phyloP scores from a whole-genome alignment of 177 flowering plant species.

The Vitis hybrid region DNA sequence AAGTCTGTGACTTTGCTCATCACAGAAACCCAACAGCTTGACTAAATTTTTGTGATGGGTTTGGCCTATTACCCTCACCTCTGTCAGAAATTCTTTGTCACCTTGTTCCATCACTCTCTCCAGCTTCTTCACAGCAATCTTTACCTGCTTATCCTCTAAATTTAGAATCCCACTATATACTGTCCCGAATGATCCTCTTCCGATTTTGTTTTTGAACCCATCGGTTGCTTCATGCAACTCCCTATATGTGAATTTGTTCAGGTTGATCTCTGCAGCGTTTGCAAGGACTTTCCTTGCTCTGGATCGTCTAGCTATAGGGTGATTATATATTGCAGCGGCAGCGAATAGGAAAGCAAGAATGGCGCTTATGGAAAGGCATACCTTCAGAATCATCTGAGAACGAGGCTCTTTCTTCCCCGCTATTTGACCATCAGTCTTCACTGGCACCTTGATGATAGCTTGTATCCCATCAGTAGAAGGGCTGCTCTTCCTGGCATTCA shows the following conservation, averaged over 20 bases:
- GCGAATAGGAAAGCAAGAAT: slow-evolving; percentile 4
- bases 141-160: slow-evolving; percentile 5
- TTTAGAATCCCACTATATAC: slow-evolving; percentile 13
- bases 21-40: slow-evolving; percentile 20
- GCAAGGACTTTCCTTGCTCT: neutral
- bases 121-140: slow-evolving; percentile 17
- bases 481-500: slow-evolving; percentile 17
- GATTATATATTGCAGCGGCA: slow-evolving; percentile 5
- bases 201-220: slow-evolving; percentile 11
- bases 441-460: slow-evolving; percentile 25
- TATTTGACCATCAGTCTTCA: neutral
- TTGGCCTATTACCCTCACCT: slow-evolving; percentile 17
- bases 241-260: slow-evolving; percentile 10
- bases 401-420: neutral
- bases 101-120: slow-evolving; percentile 11
- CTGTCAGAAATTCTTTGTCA: slow-evolving; percentile 21
- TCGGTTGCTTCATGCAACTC: slow-evolving; percentile 18
- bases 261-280: slow-evolving; percentile 4
- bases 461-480: slow-evolving; percentile 9
- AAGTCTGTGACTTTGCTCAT: slow-evolving; percentile 4
- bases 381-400: neutral
- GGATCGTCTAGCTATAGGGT: slow-evolving; percentile 6
- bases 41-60: slow-evolving; percentile 27
- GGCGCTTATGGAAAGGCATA: slow-evolving; percentile 6
- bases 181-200: slow-evolving; percentile 17